phyloP scores from a whole-genome alignment of 306 rosid species.

The Crataegus laevigata region DNA sequence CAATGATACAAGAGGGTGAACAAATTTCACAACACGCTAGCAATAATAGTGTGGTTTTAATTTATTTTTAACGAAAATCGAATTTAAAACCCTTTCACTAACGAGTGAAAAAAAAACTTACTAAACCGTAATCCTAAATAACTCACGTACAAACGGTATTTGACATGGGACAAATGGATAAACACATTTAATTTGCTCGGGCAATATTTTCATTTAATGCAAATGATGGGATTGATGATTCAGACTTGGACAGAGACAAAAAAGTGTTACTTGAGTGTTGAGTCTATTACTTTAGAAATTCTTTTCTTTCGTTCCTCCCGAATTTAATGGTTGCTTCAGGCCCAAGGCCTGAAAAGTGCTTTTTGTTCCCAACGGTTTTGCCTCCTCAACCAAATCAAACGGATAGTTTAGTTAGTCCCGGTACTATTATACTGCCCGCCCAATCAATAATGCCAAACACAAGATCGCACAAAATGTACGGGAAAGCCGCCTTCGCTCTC shows the following conservation, averaged over 20 bases:
- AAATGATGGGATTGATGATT: too few relatives aligned
- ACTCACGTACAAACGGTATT: rapidly evolving
- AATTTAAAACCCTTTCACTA: too few relatives aligned
- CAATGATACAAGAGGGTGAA: too few relatives aligned
- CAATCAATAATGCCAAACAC: neutral
- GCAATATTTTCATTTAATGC: too few relatives aligned
- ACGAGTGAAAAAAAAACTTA: rapidly evolving
- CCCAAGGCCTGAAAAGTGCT: neutral
- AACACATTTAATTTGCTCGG: too few relatives aligned
- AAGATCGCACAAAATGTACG: conserved; percentile 37
- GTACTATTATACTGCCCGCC: neutral
- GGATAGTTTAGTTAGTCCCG: neutral
- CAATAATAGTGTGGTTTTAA: too few relatives aligned
- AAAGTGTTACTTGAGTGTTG: neutral
- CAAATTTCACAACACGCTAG: rapidly evolving
- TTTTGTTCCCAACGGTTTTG: neutral
- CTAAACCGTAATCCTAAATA: too few relatives aligned
- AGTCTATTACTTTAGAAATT: too few relatives aligned
- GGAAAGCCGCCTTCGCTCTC: conserved; percentile 41
- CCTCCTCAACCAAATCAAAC: conserved; percentile 7
- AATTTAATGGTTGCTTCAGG: neutral
- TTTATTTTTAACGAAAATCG: rapidly evolving
- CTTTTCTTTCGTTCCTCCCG: neutral
- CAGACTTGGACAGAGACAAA: too few relatives aligned
- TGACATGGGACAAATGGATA: too few relatives aligned